Percentiles rank a stretch among this genome's conserved stretches.
phyloP scores from a whole-genome alignment of 2,329 filamentous ascomycete species.

The Colletotrichum euphorbiae region DNA sequence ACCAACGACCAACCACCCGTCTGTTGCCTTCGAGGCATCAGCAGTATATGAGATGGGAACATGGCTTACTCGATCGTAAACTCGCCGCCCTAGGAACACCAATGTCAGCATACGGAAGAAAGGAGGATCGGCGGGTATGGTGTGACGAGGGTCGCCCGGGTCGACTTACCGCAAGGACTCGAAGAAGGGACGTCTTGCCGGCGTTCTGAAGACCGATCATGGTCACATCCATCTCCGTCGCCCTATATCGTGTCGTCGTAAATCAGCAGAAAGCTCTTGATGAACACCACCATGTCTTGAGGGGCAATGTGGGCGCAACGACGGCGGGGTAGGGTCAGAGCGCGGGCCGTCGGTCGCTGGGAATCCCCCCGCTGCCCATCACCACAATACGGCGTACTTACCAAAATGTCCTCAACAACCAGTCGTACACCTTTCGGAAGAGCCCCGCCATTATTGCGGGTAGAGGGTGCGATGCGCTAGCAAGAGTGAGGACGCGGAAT shows the following conservation, averaged over 20 bases:
- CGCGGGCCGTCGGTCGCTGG: slow-evolving; percentile 26
- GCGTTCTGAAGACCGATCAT: slow-evolving; percentile 99
- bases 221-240: slow-evolving; percentile 99
- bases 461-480: slow-evolving; percentile 43
- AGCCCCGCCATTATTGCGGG: slow-evolving; percentile 81
- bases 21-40: background rate
- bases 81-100: slow-evolving; percentile 81
- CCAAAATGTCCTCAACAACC: slow-evolving; percentile 98
- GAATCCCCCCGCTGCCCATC: slow-evolving; percentile 26
- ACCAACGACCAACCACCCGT: background rate
- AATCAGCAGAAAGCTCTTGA: slow-evolving; percentile 40
- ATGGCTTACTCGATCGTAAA: slow-evolving; percentile 95
- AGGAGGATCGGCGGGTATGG: background rate
- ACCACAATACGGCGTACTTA: slow-evolving; percentile 59
- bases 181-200: slow-evolving; percentile 93
- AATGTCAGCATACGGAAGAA: slow-evolving; percentile 50
- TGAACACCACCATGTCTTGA: slow-evolving; percentile 5
- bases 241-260: slow-evolving; percentile 72
- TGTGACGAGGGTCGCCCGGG: slow-evolving; percentile 40
- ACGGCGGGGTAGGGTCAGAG: slow-evolving; percentile 33
- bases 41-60: slow-evolving; percentile 11
- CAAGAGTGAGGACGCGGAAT: slow-evolving; percentile 1
- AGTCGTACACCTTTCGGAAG: slow-evolving; percentile 97
- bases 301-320: slow-evolving; percentile 24
- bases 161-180: slow-evolving; percentile 89